A percentile compares a stretch with the other conserved stretches of the same genome.
Conservation (phyloP, 176 grass and related monocot genomes). For the Oryza brachyantha region DNA sequence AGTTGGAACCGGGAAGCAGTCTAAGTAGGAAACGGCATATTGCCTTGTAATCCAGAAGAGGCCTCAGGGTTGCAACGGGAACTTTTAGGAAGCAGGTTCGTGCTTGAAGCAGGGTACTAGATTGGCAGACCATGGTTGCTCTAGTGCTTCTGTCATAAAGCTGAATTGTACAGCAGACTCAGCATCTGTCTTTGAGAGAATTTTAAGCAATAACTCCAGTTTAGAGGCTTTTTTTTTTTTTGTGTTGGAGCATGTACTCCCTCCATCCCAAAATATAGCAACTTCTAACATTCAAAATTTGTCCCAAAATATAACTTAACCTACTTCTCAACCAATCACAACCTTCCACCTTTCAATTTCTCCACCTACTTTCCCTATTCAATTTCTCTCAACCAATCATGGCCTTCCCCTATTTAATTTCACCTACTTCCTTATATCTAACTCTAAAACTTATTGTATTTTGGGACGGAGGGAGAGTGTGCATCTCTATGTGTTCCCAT, state of each 20-base stretch:
- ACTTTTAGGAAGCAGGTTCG: not conserved
- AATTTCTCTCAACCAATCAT: too few relatives aligned
- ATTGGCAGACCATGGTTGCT: not conserved
- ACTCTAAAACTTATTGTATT: too few relatives aligned
- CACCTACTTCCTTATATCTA: too few relatives aligned
- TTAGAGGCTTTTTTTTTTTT: not conserved
- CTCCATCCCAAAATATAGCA: too few relatives aligned
- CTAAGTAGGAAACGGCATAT: not conserved
- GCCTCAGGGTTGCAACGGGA: not conserved
- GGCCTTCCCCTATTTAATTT: too few relatives aligned
- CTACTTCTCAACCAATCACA: too few relatives aligned
- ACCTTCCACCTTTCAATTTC: too few relatives aligned
- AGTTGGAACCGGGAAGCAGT: not conserved
- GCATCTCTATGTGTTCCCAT: not conserved
- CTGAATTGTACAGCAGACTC: slow-evolving; percentile 8
- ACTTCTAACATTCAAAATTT: too few relatives aligned
- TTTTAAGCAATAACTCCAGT: not conserved
- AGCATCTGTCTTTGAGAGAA: not conserved
- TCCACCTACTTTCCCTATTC: too few relatives aligned
- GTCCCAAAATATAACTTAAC: too few relatives aligned
- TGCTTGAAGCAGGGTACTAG: not conserved
- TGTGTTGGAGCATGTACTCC: not conserved
- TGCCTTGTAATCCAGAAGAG: not conserved
- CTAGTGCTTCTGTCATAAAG: slow-evolving; percentile 12
- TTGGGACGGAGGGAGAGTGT: too few relatives aligned